Evolutionary conservation across 176 grass and related monocot genomes (phyloP), one percentile per base, ranked within the genome.

Genomic region (Secale cereale): DNA sequence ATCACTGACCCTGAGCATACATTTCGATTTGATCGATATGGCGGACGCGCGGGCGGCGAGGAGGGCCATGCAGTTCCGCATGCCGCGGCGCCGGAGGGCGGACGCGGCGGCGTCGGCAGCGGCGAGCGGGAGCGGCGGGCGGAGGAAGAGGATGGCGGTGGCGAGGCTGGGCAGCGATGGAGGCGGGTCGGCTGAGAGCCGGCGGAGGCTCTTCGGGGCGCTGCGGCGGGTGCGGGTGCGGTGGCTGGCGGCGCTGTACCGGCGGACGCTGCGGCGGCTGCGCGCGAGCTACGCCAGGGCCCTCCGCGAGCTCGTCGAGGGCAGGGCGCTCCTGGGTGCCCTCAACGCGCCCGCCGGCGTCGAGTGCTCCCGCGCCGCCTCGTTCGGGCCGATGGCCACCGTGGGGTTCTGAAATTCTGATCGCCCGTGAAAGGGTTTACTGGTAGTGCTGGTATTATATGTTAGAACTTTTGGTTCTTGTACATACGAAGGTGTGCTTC

Each of bases 111-210:
- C 43, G 14, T 5, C 46, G 11, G 57, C 13, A 19, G 30, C 72
- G 22, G 59, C 29, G 12, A 22, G 27, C 15, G 23, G 33, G 17
- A 10, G 22, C 15, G 23, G 27, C 3, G 8, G 82, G 1, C 31
- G 70, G 23, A 90, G 57, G 78, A 87, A 89, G 85, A 85, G 45
- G 71, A 87, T 74, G 57, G 84, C 84, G 3, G 86, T 94, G 68
- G 89, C 50, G 32, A 87, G 77, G 41, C 92, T 94, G 6, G 92
- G 83, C n/a, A 82, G 74, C 0, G 81, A 19, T 0, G 64, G 50
- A 2, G 43, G 78, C 2, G 11, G 48, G 26, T 29, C n/a, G 25
- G 37, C 70, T 8, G n/a, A 74, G 70, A 74, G 70, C 43, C 3
- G 45, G 43, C 45, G 59, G 66, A 76, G 71, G 64, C 3, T 92